phyloP scores from a whole-genome alignment of 2,329 filamentous ascomycete species.

The Penicillium capsulatum region DNA sequence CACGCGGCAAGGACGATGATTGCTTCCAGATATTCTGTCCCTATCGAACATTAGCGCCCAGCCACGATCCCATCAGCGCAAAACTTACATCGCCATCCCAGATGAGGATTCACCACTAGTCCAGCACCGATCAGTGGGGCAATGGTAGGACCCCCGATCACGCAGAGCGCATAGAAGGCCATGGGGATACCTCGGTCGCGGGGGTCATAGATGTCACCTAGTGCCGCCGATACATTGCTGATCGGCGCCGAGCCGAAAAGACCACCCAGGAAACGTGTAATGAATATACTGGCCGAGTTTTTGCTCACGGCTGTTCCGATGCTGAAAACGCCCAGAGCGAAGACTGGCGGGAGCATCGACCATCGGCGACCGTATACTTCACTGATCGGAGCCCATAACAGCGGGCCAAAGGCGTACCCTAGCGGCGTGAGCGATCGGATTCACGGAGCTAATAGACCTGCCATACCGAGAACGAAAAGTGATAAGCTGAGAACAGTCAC shows the following conservation, averaged over 20 bases:
- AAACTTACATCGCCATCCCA: too few relatives aligned
- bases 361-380: conserved; percentile 47
- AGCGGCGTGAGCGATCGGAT: too few relatives aligned
- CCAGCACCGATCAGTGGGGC: conserved; percentile 44
- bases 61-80: too few relatives aligned
- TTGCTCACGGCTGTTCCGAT: conserved; percentile 49
- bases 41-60: too few relatives aligned
- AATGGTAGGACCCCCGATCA: conserved; percentile 37
- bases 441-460: too few relatives aligned
- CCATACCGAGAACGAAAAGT: too few relatives aligned
- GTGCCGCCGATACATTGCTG: conserved; percentile 41
- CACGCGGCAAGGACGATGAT: too few relatives aligned
- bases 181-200: conserved; percentile 39
- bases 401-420: conserved; percentile 38
- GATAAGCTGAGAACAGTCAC: too few relatives aligned
- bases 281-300: conserved; percentile 35
- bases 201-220: conserved; percentile 44
- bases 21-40: too few relatives aligned
- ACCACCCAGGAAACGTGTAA: conserved; percentile 45
- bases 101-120: conserved; percentile 46
- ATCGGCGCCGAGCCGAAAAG: conserved; percentile 45
- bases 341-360: conserved; percentile 54
- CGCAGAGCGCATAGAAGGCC: conserved; percentile 29
- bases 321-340: conserved; percentile 49
- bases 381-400: conserved; percentile 55